Evolutionary conservation across 192 early-diverging fungal genomes (phyloP), one percentile per base, ranked within the genome.

Genomic region (Bifiguratus adelaidae): DNA sequence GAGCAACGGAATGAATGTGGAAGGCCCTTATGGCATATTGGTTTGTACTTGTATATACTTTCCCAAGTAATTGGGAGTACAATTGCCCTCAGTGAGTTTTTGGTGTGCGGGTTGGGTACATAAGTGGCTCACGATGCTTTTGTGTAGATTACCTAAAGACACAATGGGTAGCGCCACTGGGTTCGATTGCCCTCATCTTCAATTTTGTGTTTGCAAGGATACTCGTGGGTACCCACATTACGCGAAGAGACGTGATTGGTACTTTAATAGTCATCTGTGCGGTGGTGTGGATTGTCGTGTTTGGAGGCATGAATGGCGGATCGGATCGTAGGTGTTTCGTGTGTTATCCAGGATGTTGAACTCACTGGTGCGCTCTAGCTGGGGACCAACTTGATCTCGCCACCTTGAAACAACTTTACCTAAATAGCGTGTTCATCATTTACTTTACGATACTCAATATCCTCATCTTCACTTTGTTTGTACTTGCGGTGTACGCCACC

Each of bases 121-220:
- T n/a, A n/a, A n/a, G n/a, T n/a, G n/a, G n/a, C n/a, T n/a, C n/a
- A n/a, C n/a, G n/a, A n/a, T n/a, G n/a, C n/a, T n/a, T n/a, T n/a
- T n/a, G n/a, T n/a, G n/a, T 61, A 79, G 77, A 79, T 48, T 79
- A 63, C 60, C 58, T 76, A n/a, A 76, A 76, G 40, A 68, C 73
- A 4, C 72, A 76, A 49, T 76, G 77, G 73, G 77, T 76, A 2
- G 73, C 73, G 22, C 73, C 73, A 22, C 50, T 76, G 4, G 77
- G 74, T 15, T 65, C 66, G 27, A 58, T 71, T 9, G 65, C 73
- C 3, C 48, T 79, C 35, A 73, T 79, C 44, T 79, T 70, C 55
- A 78, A 78, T 47, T 78, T 74, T 43, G 36, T 78, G 13, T 78
- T 78, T 59, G 76, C 76, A 13, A 71, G 65, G 50, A 59, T 72